A percentile compares a stretch with the other conserved stretches of the same genome.
Evolutionary conservation across 441 rosid genomes (phyloP).

Genomic region (Pelargonium cotyledonis): DNA sequence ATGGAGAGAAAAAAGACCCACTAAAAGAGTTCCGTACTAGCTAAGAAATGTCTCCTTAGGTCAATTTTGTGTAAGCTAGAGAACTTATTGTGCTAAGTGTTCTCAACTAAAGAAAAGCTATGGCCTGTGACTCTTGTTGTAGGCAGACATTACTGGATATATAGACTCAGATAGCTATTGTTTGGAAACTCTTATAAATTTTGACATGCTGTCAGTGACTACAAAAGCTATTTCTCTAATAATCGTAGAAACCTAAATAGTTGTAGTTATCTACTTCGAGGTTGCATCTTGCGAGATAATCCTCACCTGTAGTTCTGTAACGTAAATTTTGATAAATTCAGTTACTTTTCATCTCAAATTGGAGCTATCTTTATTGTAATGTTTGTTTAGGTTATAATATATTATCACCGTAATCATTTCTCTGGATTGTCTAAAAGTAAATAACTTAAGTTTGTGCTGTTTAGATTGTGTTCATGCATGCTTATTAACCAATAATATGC

Average conservation of each 20-base stretch:
- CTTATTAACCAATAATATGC: background rate
- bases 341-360: background rate
- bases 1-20: too few relatives aligned
- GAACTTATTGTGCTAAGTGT: too few relatives aligned
- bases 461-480: background rate
- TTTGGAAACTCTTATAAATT: too few relatives aligned
- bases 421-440: background rate
- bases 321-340: background rate
- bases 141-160: background rate
- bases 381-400: background rate
- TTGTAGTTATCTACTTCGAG: too few relatives aligned
- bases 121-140: background rate
- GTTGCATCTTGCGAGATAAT: background rate
- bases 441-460: too few relatives aligned
- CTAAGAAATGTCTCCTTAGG: background rate
- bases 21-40: background rate
- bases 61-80: background rate
- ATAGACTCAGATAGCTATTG: background rate
- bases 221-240: background rate
- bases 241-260: too few relatives aligned
- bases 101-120: too few relatives aligned
- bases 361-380: background rate
- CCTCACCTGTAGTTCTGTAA: background rate
- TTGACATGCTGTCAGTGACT: background rate
- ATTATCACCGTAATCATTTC: background rate